These are phyloP conservation scores for Didymella lethalis DNA, from an alignment of 2,329 filamentous ascomycete genomes.

Conservation along the genomic window DNA sequence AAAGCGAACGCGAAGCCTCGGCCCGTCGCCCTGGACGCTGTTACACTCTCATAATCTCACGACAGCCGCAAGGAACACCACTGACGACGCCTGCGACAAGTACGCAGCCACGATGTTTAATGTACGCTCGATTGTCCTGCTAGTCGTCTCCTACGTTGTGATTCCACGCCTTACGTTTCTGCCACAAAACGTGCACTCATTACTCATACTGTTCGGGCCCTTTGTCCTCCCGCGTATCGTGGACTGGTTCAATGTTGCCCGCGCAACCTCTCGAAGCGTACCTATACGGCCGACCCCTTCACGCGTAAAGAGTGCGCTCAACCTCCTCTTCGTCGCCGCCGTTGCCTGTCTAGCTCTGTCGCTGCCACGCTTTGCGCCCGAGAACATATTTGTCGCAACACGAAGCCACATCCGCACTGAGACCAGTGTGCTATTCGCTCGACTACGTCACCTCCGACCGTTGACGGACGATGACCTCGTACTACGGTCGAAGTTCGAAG, in stretches of 20 bases:
- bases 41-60: conserved; percentile 6
- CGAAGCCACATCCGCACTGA: conserved; percentile 84
- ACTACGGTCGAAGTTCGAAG: conserved; percentile 70
- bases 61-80: neutral
- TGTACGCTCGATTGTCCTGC: conserved; percentile 42
- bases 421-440: conserved; percentile 83
- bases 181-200: conserved; percentile 41
- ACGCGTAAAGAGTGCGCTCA: conserved; percentile 64
- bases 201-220: conserved; percentile 68
- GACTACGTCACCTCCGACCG: conserved; percentile 68
- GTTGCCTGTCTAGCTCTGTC: conserved; percentile 66
- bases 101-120: conserved; percentile 40
- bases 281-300: conserved; percentile 65
- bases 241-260: conserved; percentile 67
- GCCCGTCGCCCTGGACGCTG: conserved; percentile 7
- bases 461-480: conserved; percentile 68
- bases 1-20: neutral
- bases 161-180: conserved; percentile 51
- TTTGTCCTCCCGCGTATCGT: conserved; percentile 73
- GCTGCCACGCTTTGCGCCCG: conserved; percentile 72
- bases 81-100: conserved; percentile 9
- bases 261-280: conserved; percentile 52
- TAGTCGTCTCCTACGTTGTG: conserved; percentile 46
- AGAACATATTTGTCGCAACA: conserved; percentile 83
- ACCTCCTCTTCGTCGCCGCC: conserved; percentile 65